A percentile compares a stretch with the other conserved stretches of the same genome.
Conservation (phyloP, 176 grass and related monocot genomes). For the Typha latifolia region DNA sequence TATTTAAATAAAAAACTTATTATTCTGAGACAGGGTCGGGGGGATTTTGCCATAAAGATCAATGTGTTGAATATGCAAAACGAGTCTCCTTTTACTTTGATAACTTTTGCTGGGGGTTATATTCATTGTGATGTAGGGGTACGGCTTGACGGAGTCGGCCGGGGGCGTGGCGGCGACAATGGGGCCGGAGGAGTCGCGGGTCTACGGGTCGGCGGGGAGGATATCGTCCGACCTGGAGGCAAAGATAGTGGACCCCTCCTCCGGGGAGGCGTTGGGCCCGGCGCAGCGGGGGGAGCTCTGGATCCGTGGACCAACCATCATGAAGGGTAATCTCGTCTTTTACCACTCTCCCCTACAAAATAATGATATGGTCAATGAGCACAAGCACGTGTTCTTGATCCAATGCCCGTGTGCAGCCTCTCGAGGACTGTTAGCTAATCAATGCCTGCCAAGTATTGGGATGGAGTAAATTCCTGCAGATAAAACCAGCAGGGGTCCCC, state of each 20-base stretch:
- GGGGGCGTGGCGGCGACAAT: constrained; percentile 28
- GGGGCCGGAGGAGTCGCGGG: constrained; percentile 43
- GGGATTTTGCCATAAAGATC: no score
- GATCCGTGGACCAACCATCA: constrained; percentile 47
- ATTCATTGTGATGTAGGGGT: constrained; percentile 35
- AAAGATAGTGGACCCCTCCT: constrained; percentile 68
- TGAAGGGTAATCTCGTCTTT: constrained; percentile 43
- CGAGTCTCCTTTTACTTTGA: not conserved
- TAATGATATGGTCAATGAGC: not conserved
- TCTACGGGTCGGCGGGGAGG: constrained; percentile 61
- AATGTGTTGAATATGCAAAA: no score
- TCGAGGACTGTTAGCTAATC: no score
- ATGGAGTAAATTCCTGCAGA: no score
- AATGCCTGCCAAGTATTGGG: no score
- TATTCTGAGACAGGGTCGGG: no score
- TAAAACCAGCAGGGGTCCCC: no score
- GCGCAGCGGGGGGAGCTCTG: constrained; percentile 63
- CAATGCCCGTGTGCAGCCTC: no score
- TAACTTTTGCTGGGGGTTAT: not conserved
- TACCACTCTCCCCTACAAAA: not conserved
- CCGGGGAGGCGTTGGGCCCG: constrained; percentile 51
- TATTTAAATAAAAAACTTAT: no score
- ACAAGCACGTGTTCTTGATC: no score
- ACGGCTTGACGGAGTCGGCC: constrained; percentile 71
- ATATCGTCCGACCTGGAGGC: constrained; percentile 44